Conservation (phyloP, 208 protist genomes). For the Crithidia bombi region DNA sequence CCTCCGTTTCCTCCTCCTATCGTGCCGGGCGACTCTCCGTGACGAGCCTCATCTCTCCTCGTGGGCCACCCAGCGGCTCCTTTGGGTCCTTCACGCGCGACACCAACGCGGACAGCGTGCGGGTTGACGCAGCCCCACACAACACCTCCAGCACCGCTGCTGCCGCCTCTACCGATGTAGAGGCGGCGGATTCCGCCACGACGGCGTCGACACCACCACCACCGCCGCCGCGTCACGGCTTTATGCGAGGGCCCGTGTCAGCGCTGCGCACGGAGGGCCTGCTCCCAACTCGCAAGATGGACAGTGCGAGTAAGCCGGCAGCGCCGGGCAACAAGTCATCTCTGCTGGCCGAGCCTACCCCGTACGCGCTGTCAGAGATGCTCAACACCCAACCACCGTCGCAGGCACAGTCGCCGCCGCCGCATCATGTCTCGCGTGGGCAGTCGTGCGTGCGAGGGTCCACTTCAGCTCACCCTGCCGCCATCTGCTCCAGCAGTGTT, state of each 20-base stretch:
- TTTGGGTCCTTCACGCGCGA: neutral
- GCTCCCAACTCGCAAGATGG: neutral
- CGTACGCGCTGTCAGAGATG: neutral
- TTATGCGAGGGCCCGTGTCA: neutral
- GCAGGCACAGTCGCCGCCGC: too few species aligned
- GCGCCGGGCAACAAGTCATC: neutral
- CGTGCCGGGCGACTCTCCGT: neutral
- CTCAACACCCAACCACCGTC: neutral
- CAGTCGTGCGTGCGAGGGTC: neutral
- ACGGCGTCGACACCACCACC: neutral
- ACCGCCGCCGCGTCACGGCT: neutral
- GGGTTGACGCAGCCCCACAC: neutral
- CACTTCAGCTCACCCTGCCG: neutral
- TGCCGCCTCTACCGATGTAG: neutral
- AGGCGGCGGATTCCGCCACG: too few species aligned
- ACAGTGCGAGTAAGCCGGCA: neutral
- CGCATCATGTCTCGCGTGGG: conserved; percentile 2
- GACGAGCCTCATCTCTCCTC: conserved; percentile 7
- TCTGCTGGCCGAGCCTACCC: neutral
- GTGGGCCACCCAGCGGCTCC: neutral
- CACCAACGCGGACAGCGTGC: conserved; percentile 8
- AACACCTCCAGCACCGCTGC: neutral
- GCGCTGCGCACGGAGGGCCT: neutral
- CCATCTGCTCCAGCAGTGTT: conserved; percentile 9
- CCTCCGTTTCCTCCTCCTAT: conserved; percentile 5